A percentile compares a stretch with the other conserved stretches of the same genome.
Evolutionary conservation across 1,139 yeast species (phyloP).

Genomic region (Yueomyces sp.): DNA sequence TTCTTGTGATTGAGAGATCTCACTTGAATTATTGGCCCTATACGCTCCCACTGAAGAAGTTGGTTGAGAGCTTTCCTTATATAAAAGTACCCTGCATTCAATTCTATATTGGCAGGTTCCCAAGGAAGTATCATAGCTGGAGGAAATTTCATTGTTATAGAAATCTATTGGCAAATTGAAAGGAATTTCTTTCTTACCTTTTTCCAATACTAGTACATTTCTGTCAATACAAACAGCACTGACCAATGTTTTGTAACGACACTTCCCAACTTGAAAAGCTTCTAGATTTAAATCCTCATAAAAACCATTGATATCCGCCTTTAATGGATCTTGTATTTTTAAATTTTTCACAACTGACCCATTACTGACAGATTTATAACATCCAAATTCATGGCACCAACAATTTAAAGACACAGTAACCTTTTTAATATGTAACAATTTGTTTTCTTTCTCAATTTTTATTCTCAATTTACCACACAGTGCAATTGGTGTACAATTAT

Average conservation of each 20-base stretch:
- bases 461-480: slow-evolving; percentile 6
- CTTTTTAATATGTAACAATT: not conserved
- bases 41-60: not conserved
- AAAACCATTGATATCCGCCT: too few species aligned
- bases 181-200: not conserved
- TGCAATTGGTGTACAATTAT: slow-evolving; percentile 3
- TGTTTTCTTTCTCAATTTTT: slow-evolving; percentile 2
- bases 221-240: too few species aligned
- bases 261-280: too few species aligned
- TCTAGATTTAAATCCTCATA: too few species aligned
- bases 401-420: slow-evolving; percentile 7
- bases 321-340: too few species aligned
- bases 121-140: not conserved
- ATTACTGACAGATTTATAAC: slow-evolving; percentile 1
- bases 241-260: too few species aligned
- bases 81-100: not conserved
- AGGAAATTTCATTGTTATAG: not conserved
- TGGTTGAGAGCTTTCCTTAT: not conserved
- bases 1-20: not conserved
- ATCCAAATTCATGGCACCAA: slow-evolving; percentile 7
- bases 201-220: too few species aligned
- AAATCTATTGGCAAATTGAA: not conserved
- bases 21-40: not conserved
- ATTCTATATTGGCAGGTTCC: not conserved
- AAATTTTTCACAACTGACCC: too few species aligned